Evolutionary conservation across 139 green algal species (phyloP).

Genomic region (Tetraselmis striata): DNA sequence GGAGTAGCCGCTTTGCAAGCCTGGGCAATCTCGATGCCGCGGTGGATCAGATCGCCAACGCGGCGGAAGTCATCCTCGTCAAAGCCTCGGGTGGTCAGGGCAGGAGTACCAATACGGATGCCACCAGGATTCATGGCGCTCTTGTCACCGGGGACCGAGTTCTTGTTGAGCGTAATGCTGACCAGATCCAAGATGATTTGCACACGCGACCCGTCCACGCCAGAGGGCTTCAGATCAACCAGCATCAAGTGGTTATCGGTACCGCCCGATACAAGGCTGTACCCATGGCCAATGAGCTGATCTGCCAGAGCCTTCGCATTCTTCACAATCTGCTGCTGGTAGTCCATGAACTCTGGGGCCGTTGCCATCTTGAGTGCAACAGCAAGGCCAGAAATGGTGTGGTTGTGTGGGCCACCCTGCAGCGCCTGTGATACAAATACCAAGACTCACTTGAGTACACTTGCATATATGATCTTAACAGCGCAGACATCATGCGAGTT

Average conservation of each 20-base stretch:
- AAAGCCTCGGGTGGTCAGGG: slow-evolving; percentile 89
- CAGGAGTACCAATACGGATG: slow-evolving; percentile 90
- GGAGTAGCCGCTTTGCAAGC: slow-evolving; percentile 52
- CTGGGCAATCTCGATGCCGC: slow-evolving; percentile 62
- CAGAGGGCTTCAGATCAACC: slow-evolving; percentile 83
- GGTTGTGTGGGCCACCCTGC: slow-evolving; percentile 84
- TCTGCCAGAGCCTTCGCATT: slow-evolving; percentile 48
- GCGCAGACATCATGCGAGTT: neutral
- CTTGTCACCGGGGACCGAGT: slow-evolving; percentile 90
- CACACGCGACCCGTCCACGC: slow-evolving; percentile 86
- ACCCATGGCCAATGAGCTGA: slow-evolving; percentile 63
- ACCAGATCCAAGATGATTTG: slow-evolving; percentile 40
- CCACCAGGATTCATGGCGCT: slow-evolving; percentile 84
- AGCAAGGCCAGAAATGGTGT: slow-evolving; percentile 86
- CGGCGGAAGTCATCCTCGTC: slow-evolving; percentile 71
- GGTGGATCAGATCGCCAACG: slow-evolving; percentile 57
- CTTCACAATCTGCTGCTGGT: slow-evolving; percentile 68
- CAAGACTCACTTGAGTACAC: too few species aligned
- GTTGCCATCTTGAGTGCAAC: slow-evolving; percentile 83
- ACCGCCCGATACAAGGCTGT: slow-evolving; percentile 84
- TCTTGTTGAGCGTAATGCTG: slow-evolving; percentile 92
- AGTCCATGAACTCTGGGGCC: slow-evolving; percentile 74
- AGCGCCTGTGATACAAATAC: neutral
- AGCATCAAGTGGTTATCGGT: slow-evolving; percentile 97
- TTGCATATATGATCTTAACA: neutral